Conservation (phyloP, 495 filamentous ascomycete species). For the Hypoxylon fragiforme region DNA sequence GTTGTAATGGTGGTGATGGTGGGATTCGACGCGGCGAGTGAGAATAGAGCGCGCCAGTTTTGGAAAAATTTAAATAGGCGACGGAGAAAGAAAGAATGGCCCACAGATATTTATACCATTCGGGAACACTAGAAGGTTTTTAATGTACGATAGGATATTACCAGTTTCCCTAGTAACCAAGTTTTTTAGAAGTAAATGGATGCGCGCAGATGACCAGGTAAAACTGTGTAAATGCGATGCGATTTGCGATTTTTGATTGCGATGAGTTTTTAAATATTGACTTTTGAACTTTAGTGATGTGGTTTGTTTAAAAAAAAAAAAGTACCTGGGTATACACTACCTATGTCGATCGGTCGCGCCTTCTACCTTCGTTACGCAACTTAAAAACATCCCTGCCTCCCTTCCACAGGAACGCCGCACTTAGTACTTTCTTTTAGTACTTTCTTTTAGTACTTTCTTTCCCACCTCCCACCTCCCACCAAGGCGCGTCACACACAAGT, state of each 20-base stretch:
- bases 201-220: not conserved
- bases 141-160: no score
- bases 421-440: no score
- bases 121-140: no score
- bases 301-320: constrained; percentile 33
- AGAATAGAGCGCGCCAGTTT: constrained; percentile 23
- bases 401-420: no score
- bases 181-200: not conserved
- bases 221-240: not conserved
- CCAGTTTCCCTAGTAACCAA: no score
- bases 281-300: constrained; percentile 26
- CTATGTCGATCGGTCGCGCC: constrained; percentile 32
- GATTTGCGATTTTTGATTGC: constrained; percentile 16
- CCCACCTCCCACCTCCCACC: constrained; percentile 7
- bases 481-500: constrained; percentile 27
- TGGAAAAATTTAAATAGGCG: no score
- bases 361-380: constrained; percentile 30
- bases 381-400: constrained; percentile 26
- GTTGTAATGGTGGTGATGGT: constrained; percentile 10
- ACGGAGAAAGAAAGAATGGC: no score
- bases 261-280: constrained; percentile 32
- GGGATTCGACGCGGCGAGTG: constrained; percentile 30
- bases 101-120: no score
- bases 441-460: not conserved
- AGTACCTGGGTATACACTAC: no score